Conservation (phyloP, 140 eudicot species). For the Ambrosia hybrid region DNA sequence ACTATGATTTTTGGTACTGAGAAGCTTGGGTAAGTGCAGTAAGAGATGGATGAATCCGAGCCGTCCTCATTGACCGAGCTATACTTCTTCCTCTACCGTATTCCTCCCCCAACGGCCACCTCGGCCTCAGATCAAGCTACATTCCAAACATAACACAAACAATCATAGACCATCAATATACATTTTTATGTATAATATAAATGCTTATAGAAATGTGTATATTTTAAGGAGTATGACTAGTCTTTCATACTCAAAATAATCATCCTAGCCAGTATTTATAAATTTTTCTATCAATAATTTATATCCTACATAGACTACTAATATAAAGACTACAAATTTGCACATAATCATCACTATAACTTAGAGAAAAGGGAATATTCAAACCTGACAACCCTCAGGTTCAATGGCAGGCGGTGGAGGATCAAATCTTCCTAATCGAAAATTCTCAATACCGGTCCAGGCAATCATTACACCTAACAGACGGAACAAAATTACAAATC, state of each 20-base stretch:
- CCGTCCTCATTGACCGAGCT: slow-evolving; percentile 78
- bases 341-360: not conserved
- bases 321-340: slow-evolving; percentile 2
- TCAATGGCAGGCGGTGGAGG: slow-evolving; percentile 90
- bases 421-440: slow-evolving; percentile 85
- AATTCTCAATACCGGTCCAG: slow-evolving; percentile 95
- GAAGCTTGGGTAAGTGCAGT: slow-evolving; percentile 85
- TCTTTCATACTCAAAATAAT: not conserved
- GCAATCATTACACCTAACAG: slow-evolving; percentile 89
- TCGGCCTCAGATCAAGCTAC: slow-evolving; percentile 90
- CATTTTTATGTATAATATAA: not conserved
- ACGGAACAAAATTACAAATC: not conserved
- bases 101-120: slow-evolving; percentile 99
- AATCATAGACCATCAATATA: not conserved
- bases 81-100: slow-evolving; percentile 81
- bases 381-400: slow-evolving; percentile 72
- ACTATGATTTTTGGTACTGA: slow-evolving; percentile 32
- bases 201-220: not conserved
- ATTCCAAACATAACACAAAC: slow-evolving; percentile 13
- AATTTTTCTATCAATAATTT: no score
- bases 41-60: slow-evolving; percentile 89
- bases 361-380: slow-evolving; percentile 15
- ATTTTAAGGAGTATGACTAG: not conserved
- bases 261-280: no score
- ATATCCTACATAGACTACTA: no score